A percentile compares a stretch with the other conserved stretches of the same genome.
These are phyloP conservation scores for Gaertneriomyces sp. DNA, from an alignment of 192 early-diverging fungal genomes.

Conservation along the genomic window DNA sequence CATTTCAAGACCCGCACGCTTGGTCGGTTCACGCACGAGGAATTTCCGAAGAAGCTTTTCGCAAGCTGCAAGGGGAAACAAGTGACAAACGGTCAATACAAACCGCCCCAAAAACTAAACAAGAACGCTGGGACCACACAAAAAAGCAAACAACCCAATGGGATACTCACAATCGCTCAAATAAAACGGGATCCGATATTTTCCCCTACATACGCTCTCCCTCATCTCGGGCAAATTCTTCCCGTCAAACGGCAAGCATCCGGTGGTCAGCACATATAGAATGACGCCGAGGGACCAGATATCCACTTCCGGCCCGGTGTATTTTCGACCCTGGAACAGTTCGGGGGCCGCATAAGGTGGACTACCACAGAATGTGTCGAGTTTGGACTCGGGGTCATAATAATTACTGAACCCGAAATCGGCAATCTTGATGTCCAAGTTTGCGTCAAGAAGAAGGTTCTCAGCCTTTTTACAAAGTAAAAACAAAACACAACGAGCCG, in stretches of 20 bases:
- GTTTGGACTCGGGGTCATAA: slow-evolving; percentile 54
- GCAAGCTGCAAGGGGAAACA: slow-evolving; percentile 45
- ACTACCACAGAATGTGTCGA: slow-evolving; percentile 64
- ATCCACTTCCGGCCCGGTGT: slow-evolving; percentile 96
- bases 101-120: neutral
- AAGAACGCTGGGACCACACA: neutral
- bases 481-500: too few species aligned
- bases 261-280: slow-evolving; percentile 91
- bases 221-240: slow-evolving; percentile 81
- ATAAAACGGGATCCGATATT: slow-evolving; percentile 63
- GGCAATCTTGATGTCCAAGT: slow-evolving; percentile 61
- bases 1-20: slow-evolving; percentile 55
- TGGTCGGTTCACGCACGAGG: slow-evolving; percentile 54
- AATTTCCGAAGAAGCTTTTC: slow-evolving; percentile 60
- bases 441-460: slow-evolving; percentile 58
- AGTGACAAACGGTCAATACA: neutral
- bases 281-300: slow-evolving; percentile 98
- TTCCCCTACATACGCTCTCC: slow-evolving; percentile 58
- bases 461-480: slow-evolving; percentile 39
- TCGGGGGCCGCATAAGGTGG: slow-evolving; percentile 75
- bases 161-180: slow-evolving; percentile 45
- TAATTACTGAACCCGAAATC: slow-evolving; percentile 64
- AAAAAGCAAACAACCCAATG: neutral
- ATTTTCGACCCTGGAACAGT: slow-evolving; percentile 69
- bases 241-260: slow-evolving; percentile 95